A percentile compares a stretch with the other conserved stretches of the same genome.
Conservation (phyloP, 106 monocot species). For the Dioscorea alata region DNA sequence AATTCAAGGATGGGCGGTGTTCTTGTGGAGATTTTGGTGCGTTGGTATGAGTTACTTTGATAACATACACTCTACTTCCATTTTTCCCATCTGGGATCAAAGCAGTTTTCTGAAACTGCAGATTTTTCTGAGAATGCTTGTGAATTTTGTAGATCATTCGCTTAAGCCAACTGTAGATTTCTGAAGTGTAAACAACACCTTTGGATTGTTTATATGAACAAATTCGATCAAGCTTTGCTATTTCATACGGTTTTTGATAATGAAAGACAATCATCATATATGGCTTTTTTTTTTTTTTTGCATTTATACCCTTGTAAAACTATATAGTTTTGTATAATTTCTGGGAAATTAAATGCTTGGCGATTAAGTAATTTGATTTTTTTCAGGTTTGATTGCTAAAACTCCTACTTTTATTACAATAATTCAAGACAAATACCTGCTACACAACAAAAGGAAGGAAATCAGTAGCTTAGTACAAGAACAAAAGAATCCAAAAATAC, state of each 20-base stretch:
- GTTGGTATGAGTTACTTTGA: slow-evolving; percentile 31
- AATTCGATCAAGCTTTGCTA: not conserved
- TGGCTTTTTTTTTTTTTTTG: too few relatives aligned
- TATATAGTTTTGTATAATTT: not conserved
- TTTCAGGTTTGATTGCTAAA: not conserved
- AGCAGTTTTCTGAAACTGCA: not conserved
- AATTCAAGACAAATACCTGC: too few relatives aligned
- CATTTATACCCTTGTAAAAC: not conserved
- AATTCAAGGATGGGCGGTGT: slow-evolving; percentile 59
- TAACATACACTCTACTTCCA: not conserved
- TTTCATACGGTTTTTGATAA: too few relatives aligned
- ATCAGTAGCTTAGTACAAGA: too few relatives aligned
- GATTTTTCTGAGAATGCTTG: not conserved
- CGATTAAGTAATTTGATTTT: not conserved
- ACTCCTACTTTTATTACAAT: not conserved
- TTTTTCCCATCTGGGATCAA: not conserved
- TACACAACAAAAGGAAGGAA: too few relatives aligned
- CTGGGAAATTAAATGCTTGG: not conserved
- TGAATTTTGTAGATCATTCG: not conserved
- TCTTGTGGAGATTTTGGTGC: slow-evolving; percentile 68
- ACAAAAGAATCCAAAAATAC: too few relatives aligned
- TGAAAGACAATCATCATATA: too few relatives aligned
- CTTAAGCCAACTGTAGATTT: not conserved
- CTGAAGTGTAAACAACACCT: not conserved
- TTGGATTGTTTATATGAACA: not conserved